Conservation (phyloP, 169 alveolate genomes). For the Plasmodium knowlesi region DNA sequence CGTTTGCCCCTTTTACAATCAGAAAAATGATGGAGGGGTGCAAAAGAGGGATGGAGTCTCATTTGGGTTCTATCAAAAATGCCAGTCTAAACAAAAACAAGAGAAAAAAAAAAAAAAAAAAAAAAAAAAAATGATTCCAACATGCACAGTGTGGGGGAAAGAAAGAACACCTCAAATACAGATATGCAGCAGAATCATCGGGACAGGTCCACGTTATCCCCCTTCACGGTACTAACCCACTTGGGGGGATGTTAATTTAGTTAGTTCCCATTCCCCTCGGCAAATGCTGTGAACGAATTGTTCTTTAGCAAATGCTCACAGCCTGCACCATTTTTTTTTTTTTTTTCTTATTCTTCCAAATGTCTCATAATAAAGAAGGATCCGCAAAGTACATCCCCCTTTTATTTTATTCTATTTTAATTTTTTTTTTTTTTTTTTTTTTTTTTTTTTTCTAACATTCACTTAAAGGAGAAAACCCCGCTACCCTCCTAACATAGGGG, state of each 20-base stretch:
- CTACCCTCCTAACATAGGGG: not conserved
- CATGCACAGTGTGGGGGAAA: not conserved
- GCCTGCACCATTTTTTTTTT: not conserved
- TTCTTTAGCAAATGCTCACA: not conserved
- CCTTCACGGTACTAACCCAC: not conserved
- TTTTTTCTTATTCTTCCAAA: no score
- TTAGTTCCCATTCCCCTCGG: not conserved
- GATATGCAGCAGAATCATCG: not conserved
- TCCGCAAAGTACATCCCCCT: no score
- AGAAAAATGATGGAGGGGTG: not conserved
- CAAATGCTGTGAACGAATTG: not conserved
- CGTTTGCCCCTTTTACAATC: not conserved
- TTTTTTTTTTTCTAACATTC: not conserved
- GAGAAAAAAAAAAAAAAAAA: not conserved
- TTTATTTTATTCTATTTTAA: no score
- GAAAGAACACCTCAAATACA: not conserved
- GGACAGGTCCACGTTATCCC: not conserved
- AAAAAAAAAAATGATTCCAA: not conserved
- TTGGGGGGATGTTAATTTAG: not conserved
- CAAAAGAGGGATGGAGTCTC: not conserved
- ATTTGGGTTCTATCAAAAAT: not conserved
- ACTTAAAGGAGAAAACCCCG: not conserved
- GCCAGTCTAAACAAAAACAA: not conserved
- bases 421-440: not conserved
- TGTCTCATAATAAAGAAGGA: no score